These are phyloP conservation scores for Tricholoma matsutake DNA, from an alignment of 768 basidiomycete genomes.

Conservation along the genomic window DNA sequence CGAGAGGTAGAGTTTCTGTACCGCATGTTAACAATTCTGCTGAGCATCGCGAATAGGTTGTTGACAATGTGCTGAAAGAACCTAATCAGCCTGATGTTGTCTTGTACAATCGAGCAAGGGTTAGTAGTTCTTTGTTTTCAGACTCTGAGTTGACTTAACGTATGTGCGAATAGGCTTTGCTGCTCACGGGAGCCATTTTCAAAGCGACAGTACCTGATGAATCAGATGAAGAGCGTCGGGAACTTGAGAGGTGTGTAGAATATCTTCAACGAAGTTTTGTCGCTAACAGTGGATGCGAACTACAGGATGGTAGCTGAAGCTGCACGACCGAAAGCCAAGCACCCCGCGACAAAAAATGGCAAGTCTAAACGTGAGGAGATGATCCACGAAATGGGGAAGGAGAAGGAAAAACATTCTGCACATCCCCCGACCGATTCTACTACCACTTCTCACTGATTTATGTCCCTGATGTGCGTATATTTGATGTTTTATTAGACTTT, in stretches of 20 bases:
- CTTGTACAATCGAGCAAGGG: constrained; percentile 83
- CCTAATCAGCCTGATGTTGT: constrained; percentile 66
- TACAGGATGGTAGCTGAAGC: constrained; percentile 87
- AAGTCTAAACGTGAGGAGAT: constrained; percentile 41
- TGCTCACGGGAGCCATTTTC: constrained; percentile 88
- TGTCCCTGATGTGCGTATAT: not conserved
- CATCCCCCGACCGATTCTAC: constrained; percentile 7
- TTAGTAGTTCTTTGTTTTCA: constrained; percentile 25
- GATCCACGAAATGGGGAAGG: constrained; percentile 30
- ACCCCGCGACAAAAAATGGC: constrained; percentile 30
- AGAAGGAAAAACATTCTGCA: constrained; percentile 5
- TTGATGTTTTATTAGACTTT: not conserved
- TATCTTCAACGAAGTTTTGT: not conserved
- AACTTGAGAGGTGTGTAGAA: constrained; percentile 77
- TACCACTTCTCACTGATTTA: not conserved
- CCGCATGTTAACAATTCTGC: not conserved
- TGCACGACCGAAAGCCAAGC: constrained; percentile 68
- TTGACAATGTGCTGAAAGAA: constrained; percentile 85
- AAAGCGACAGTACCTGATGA: constrained; percentile 83
- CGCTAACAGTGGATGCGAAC: not conserved
- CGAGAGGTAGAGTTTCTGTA: constrained; percentile 46
- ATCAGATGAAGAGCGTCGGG: constrained; percentile 89
- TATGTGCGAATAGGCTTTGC: constrained; percentile 56
- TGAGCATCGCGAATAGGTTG: constrained; percentile 47
- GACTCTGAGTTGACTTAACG: not conserved